phyloP scores from a whole-genome alignment of 139 green algal species.

The Chlamydomonas applanata region DNA sequence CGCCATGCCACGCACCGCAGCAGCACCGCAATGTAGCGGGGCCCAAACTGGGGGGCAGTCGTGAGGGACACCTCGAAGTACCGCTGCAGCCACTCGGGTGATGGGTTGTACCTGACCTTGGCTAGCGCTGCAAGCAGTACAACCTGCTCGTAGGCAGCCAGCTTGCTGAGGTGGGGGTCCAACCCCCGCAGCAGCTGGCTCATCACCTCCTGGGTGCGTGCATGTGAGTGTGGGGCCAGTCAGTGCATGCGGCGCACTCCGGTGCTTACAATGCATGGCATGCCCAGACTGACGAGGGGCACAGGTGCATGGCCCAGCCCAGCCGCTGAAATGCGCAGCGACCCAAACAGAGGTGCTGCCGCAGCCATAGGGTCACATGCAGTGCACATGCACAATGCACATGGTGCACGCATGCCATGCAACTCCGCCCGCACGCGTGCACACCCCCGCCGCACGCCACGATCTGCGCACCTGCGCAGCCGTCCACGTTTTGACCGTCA shows the following conservation, averaged over 20 bases:
- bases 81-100: constrained; percentile 21
- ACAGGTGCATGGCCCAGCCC: too few relatives aligned
- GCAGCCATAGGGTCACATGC: neutral
- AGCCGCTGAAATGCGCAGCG: too few relatives aligned
- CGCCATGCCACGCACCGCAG: constrained; percentile 4
- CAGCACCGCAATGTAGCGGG: neutral
- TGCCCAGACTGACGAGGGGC: neutral
- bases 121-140: constrained; percentile 25
- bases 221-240: constrained; percentile 4
- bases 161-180: neutral
- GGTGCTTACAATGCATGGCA: too few relatives aligned
- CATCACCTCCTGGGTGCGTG: constrained; percentile 6
- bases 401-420: neutral
- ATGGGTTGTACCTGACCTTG: constrained; percentile 22
- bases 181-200: neutral
- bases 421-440: neutral
- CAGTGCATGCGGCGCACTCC: neutral
- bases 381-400: too few relatives aligned
- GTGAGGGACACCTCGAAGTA: constrained; percentile 16
- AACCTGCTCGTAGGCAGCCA: constrained; percentile 23
- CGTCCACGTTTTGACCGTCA: constrained; percentile 19
- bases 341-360: neutral
- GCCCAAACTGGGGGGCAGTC: neutral
- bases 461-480: constrained; percentile 4
- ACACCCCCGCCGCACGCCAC: neutral